phyloP scores from a whole-genome alignment of 169 alveolate genomes.

The Plasmodium ovale region DNA sequence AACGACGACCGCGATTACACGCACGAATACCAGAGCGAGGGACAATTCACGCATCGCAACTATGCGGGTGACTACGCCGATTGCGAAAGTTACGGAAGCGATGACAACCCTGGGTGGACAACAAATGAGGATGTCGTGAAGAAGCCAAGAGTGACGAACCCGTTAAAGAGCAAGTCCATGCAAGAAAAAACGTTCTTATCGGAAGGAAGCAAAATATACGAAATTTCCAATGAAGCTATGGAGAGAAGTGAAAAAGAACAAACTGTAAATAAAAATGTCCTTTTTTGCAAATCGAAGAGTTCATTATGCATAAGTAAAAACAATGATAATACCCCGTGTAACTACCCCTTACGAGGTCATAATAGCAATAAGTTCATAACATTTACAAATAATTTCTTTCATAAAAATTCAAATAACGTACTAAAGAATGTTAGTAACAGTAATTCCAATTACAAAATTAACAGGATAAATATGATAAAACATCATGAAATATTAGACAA shows the following conservation, averaged over 20 bases:
- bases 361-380: conserved; percentile 11
- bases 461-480: not conserved
- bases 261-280: not conserved
- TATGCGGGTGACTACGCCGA: too few relatives aligned
- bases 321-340: not conserved
- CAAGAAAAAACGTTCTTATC: not conserved
- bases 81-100: too few relatives aligned
- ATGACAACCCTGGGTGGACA: too few relatives aligned
- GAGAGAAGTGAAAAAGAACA: not conserved
- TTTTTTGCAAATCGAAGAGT: not conserved
- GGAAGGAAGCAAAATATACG: not conserved
- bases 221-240: not conserved
- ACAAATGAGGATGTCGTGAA: too few relatives aligned
- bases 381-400: not conserved
- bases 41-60: too few relatives aligned
- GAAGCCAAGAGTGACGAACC: too few relatives aligned
- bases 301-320: not conserved
- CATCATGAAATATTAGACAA: conserved; percentile 60
- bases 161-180: not conserved
- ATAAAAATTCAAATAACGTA: conserved; percentile 15
- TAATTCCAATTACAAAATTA: conserved; percentile 2
- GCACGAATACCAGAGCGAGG: too few relatives aligned
- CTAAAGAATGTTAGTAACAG: conserved; percentile 5
- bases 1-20: too few relatives aligned
- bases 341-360: too few relatives aligned